Conservation (phyloP, 2,329 filamentous ascomycete genomes). For the Epichloe gansuensis region DNA sequence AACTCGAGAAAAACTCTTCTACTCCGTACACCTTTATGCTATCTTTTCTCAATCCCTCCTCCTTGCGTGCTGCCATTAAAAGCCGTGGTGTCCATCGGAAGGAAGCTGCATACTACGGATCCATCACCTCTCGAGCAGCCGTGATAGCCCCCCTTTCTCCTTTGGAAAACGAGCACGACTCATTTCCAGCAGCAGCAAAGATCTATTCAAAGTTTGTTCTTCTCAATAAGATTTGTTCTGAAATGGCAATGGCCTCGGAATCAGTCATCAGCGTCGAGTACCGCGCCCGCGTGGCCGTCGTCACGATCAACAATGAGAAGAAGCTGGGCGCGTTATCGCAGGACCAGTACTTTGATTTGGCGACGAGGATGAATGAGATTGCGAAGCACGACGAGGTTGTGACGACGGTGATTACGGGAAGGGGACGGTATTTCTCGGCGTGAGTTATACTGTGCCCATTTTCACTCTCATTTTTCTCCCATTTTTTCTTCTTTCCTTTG, state of each 20-base stretch:
- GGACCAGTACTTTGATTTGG: slow-evolving; percentile 66
- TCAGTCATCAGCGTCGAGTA: slow-evolving; percentile 25
- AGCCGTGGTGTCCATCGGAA: too few relatives aligned
- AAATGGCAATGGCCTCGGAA: too few relatives aligned
- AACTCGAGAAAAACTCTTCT: neutral
- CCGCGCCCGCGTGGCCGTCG: slow-evolving; percentile 44
- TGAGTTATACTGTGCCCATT: slow-evolving; percentile 31
- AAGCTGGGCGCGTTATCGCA: slow-evolving; percentile 78
- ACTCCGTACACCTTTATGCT: too few relatives aligned
- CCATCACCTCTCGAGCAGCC: too few relatives aligned
- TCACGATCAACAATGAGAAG: slow-evolving; percentile 73
- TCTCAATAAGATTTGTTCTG: too few relatives aligned
- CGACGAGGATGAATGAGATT: slow-evolving; percentile 62
- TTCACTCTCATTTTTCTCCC: too few relatives aligned
- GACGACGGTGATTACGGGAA: slow-evolving; percentile 75
- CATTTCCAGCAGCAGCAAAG: neutral
- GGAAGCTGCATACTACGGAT: too few relatives aligned
- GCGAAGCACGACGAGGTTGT: slow-evolving; percentile 68
- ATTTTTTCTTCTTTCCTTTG: neutral
- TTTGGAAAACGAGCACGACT: neutral
- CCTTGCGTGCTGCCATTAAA: too few relatives aligned
- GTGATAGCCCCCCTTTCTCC: too few relatives aligned
- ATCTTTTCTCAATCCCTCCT: too few relatives aligned
- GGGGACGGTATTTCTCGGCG: slow-evolving; percentile 81
- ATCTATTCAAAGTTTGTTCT: too few relatives aligned